These are phyloP conservation scores for Cynara cardunculus DNA, from an alignment of 129 eudicot species.

Conservation along the genomic window DNA sequence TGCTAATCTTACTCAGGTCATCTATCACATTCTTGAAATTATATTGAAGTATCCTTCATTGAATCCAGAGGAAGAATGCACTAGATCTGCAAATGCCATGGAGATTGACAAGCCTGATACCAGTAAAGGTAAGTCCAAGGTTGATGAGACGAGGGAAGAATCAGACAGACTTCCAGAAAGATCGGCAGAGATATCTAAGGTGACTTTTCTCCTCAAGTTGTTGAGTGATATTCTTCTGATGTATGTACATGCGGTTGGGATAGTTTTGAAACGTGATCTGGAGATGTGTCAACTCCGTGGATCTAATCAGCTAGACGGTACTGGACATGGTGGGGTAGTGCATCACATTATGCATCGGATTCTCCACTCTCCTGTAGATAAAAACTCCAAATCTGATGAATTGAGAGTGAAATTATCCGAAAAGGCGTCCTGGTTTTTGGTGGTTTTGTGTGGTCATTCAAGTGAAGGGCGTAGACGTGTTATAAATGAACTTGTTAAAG, in stretches of 20 bases:
- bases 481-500: conserved; percentile 87
- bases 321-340: conserved; percentile 80
- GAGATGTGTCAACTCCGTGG: conserved; percentile 64
- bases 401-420: conserved; percentile 83
- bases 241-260: conserved; percentile 89
- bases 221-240: conserved; percentile 87
- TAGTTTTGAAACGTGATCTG: conserved; percentile 70
- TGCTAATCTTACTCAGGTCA: conserved; percentile 74
- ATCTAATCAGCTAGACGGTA: too few species aligned
- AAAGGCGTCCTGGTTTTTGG: conserved; percentile 91
- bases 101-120: conserved; percentile 63
- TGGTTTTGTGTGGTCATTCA: conserved; percentile 91
- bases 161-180: conserved; percentile 51
- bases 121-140: conserved; percentile 85
- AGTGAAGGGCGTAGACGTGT: conserved; percentile 94
- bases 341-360: conserved; percentile 77
- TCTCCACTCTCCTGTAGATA: conserved; percentile 59
- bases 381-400: conserved; percentile 61
- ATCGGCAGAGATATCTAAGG: conserved; percentile 74
- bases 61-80: conserved; percentile 37
- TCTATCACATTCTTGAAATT: conserved; percentile 87
- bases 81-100: conserved; percentile 54
- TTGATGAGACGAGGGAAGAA: conserved; percentile 61
- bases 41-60: conserved; percentile 50
- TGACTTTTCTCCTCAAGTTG: conserved; percentile 78